Evolutionary conservation across 768 basidiomycete species (phyloP).

Genomic region (Mycena filopes): DNA sequence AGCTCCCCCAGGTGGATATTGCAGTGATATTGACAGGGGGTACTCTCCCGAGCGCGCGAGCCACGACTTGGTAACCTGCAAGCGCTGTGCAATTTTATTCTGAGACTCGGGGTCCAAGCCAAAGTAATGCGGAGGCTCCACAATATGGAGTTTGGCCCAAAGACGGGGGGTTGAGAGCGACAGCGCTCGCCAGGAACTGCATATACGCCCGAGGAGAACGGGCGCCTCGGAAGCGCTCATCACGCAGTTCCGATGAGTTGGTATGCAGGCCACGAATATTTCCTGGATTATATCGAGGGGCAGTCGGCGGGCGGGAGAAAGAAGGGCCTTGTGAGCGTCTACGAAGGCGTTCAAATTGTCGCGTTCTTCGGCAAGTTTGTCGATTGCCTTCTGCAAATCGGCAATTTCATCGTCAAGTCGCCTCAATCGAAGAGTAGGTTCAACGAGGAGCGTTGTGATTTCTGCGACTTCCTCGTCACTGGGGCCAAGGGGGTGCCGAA

Average conservation of each 20-base stretch:
- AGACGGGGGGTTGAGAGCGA: conserved; percentile 14
- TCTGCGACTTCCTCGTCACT: background rate
- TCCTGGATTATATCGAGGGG: conserved; percentile 1
- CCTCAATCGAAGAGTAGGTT: background rate
- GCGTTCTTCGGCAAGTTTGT: background rate
- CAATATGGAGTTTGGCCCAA: conserved; percentile 14
- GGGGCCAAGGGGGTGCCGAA: too few species aligned
- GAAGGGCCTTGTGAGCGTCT: too few species aligned
- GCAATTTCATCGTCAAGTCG: background rate
- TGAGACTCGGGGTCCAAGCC: too few species aligned
- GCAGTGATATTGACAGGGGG: background rate
- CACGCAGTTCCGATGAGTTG: conserved; percentile 10
- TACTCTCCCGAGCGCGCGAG: background rate
- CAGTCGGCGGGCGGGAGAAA: background rate
- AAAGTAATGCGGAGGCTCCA: background rate
- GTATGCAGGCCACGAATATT: conserved; percentile 11
- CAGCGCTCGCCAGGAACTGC: background rate
- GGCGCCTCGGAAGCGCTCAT: conserved; percentile 18
- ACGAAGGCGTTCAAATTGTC: background rate
- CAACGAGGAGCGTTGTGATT: background rate
- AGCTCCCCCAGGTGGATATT: background rate
- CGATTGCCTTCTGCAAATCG: background rate
- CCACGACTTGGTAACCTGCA: background rate
- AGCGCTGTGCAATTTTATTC: too few species aligned
- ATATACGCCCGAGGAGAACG: conserved; percentile 18